A percentile compares a stretch with the other conserved stretches of the same genome.
Evolutionary conservation across 768 basidiomycete species (phyloP).

Genomic region (Panaeolus papilionaceus): DNA sequence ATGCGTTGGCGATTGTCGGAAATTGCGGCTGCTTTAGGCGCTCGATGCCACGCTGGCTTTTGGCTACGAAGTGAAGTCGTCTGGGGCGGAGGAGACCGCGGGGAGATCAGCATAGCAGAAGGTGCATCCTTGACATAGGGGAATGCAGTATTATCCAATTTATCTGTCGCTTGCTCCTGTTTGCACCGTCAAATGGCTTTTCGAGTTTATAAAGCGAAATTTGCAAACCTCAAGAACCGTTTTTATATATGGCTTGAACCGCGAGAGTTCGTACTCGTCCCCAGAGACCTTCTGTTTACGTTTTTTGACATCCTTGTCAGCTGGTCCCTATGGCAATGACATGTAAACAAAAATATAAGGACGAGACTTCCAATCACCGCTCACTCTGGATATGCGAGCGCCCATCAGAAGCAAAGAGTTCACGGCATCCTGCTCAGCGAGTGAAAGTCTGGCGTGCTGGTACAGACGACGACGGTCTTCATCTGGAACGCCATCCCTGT

Average conservation of each 20-base stretch:
- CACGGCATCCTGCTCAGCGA: slow-evolving; percentile 92
- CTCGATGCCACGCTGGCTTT: slow-evolving; percentile 89
- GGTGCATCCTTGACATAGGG: slow-evolving; percentile 91
- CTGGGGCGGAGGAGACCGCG: slow-evolving; percentile 59
- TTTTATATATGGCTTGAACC: slow-evolving; percentile 86
- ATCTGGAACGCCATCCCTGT: slow-evolving; percentile 97
- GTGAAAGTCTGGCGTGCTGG: slow-evolving; percentile 88
- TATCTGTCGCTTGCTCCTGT: slow-evolving; percentile 84
- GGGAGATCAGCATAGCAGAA: slow-evolving; percentile 49
- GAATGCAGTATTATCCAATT: slow-evolving; percentile 79
- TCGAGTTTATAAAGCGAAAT: slow-evolving; percentile 6
- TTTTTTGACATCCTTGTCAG: slow-evolving; percentile 81
- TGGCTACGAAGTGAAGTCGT: slow-evolving; percentile 85
- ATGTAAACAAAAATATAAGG: background rate
- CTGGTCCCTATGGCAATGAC: slow-evolving; percentile 57
- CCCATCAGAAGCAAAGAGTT: slow-evolving; percentile 88
- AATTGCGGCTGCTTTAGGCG: slow-evolving; percentile 55
- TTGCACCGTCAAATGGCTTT: background rate
- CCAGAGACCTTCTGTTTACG: slow-evolving; percentile 82
- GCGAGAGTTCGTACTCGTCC: slow-evolving; percentile 97
- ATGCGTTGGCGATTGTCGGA: slow-evolving; percentile 74
- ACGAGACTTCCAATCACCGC: slow-evolving; percentile 28
- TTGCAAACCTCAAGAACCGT: slow-evolving; percentile 78
- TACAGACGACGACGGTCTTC: slow-evolving; percentile 94
- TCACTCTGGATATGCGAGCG: slow-evolving; percentile 81